phyloP scores from a whole-genome alignment of 768 basidiomycete species.

The Tulasnella sp. region DNA sequence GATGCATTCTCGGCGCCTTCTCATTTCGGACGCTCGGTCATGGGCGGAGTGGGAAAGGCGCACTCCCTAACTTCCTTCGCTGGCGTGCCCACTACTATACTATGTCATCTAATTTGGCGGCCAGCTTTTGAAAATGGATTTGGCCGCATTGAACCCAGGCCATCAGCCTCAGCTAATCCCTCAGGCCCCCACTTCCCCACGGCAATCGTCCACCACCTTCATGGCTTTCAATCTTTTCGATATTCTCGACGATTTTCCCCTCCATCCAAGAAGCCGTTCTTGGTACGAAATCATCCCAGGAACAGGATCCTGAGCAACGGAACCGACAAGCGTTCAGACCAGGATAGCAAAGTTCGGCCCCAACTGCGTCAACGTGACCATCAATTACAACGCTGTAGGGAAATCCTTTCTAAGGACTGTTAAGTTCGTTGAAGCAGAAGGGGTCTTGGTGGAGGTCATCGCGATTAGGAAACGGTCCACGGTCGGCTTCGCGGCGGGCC shows the following conservation, averaged over 20 bases:
- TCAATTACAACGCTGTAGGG: conserved; percentile 39
- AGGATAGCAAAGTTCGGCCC: conserved; percentile 34
- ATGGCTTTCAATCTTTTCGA: neutral
- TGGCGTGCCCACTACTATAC: neutral
- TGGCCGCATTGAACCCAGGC: neutral
- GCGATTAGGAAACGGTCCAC: conserved; percentile 33
- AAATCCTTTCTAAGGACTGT: conserved; percentile 39
- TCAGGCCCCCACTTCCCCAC: neutral
- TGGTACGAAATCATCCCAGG: conserved; percentile 32
- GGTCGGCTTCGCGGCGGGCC: conserved; percentile 39
- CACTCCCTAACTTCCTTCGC: neutral
- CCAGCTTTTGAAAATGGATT: neutral
- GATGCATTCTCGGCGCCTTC: neutral
- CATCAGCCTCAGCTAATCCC: too few species aligned
- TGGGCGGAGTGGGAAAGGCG: neutral
- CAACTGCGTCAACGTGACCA: conserved; percentile 34
- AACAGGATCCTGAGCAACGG: conserved; percentile 35
- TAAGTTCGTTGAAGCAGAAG: conserved; percentile 41
- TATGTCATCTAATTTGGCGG: neutral
- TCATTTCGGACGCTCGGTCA: neutral
- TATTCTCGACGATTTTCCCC: conserved; percentile 28
- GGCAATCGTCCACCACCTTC: neutral
- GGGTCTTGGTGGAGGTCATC: conserved; percentile 38
- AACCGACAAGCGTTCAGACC: conserved; percentile 38
- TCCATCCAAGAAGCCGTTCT: conserved; percentile 32